Base-by-base conservation (phyloP, 2,329 filamentous ascomycete genomes). In the Fusarium dlaminii region DNA sequence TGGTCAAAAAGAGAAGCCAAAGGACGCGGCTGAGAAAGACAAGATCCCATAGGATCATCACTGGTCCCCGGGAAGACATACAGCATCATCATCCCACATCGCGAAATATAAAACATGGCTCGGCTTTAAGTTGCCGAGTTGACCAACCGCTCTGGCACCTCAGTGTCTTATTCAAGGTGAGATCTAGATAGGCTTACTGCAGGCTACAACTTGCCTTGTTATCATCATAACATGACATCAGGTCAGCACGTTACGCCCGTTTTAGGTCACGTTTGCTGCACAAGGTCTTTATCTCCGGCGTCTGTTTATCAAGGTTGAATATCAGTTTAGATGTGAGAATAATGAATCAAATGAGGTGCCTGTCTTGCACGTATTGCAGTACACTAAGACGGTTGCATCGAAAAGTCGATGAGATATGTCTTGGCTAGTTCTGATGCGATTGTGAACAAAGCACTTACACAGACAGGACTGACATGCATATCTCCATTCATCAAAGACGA, bases 201-300 rank as follows among this genome's bases (percentile, higher is more conserved):
- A 45, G 29, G n/a, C 37, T n/a, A 59, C 43, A 43, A 69, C 40
- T 66, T 60, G 59, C 42, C 52, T 51, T 52, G 48, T 49, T 55
- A 63, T 58, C 55, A 62, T 42, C 61, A 75, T 76, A 61, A 69
- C 54, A 75, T 76, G 72, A 76, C 72, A 76, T 75, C 75, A 73
- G 67, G 64, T 73, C 69, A 75, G 62, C 52, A 51, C 70, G 56
- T 55, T 61, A 62, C 51, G 72, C 68, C 72, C 74, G 74, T 51
- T 55, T 32, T 20, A 49, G 46, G 62, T 57, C 66, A 63, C 63
- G 63, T 65, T 72, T 66, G 70, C 74, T 76, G 63, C 68, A 74
- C 20, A 45, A 40, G 29, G 45, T 10, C 30, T 39, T 75, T 74
- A 75, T 66, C 59, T 73, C 64, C 60, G 68, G 36, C 13, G 46